These are phyloP conservation scores for Nepenthes alata DNA, from an alignment of 179 eudicot species.

Conservation along the genomic window DNA sequence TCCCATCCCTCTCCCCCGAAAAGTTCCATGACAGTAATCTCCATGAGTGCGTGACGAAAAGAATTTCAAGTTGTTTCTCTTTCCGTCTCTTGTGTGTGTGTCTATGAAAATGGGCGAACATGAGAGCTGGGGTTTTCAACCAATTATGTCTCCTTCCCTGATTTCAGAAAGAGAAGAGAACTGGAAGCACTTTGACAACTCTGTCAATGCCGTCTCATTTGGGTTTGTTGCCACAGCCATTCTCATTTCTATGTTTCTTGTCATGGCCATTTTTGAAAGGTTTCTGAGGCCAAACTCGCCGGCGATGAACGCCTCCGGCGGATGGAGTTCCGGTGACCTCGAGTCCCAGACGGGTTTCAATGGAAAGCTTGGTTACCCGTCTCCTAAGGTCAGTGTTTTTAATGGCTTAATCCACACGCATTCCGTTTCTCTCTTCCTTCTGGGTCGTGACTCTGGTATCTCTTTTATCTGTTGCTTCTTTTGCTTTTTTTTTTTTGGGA, in stretches of 20 bases:
- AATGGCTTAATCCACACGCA: not conserved
- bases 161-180: slow-evolving; percentile 35
- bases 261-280: slow-evolving; percentile 89
- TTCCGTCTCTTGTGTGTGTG: not conserved
- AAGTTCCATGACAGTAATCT: too few species aligned
- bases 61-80: too few species aligned
- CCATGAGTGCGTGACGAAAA: too few species aligned
- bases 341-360: slow-evolving; percentile 48
- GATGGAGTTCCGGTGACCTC: slow-evolving; percentile 22
- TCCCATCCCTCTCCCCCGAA: too few species aligned
- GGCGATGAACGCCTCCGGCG: slow-evolving; percentile 20
- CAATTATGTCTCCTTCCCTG: slow-evolving; percentile 38
- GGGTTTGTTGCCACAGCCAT: slow-evolving; percentile 93
- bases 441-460: too few species aligned
- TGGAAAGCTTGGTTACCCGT: slow-evolving; percentile 44
- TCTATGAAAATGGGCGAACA: slow-evolving; percentile 15
- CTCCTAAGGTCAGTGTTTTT: slow-evolving; percentile 47
- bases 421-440: not conserved
- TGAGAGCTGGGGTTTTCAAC: slow-evolving; percentile 26
- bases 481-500: not conserved
- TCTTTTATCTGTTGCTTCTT: slow-evolving; percentile 1
- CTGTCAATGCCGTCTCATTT: slow-evolving; percentile 84
- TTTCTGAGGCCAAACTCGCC: slow-evolving; percentile 53
- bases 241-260: slow-evolving; percentile 77
- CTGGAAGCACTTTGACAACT: slow-evolving; percentile 63